Evolutionary conservation across 1,284 basidiomycete genomes (phyloP), one percentile per base, ranked within the genome.

Genomic region (Polyporus tsugae): DNA sequence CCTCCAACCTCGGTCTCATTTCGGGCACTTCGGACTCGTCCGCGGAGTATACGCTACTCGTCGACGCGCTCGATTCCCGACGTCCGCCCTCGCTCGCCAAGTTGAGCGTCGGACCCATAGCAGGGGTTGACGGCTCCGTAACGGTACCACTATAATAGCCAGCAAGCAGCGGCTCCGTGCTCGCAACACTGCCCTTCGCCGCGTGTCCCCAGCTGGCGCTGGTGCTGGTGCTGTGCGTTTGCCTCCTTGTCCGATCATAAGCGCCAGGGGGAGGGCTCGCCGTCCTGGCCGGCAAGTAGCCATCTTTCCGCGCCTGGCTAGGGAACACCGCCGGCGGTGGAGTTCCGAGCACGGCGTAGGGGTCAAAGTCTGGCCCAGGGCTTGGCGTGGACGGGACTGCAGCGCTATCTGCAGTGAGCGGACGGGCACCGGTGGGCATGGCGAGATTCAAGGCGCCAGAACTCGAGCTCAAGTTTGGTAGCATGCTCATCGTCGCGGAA

Each of bases 111-210:
- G 70, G 35, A 15, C 67, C 58, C 61, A 73, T 60, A 19, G 70
- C 75, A 44, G 78, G 77, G 25, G 72, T 75, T 4, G 75, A 77
- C 65, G 64, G 69, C 55, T 71, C 70, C 66, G 65, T 77, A 75
- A n/a, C 75, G 72, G 75, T 62, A 70, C 73, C 49, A 68, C 73
- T 64, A 60, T 79, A 79, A 66, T 82, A 86, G 9, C 82, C 82
- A 4, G 85, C 83, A 62, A 92, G 78, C 29, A 92, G 80, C 35
- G 89, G 89, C 72, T 92, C 91, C 68, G 85, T 86, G 79, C 91
- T 92, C 25, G 86, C 88, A 13, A 82, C 84, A 70, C 87, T 87
- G 59, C 86, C 82, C 64, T 85, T 85, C 63, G 85, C 80, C 55
- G 82, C 81, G 74, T 87, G 85, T 25, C 80, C 78, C 61, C 69